Percentiles rank a stretch among this genome's conserved stretches.
These are phyloP conservation scores for Alternaria triticina DNA, from an alignment of 2,329 filamentous ascomycete species.

Conservation along the genomic window DNA sequence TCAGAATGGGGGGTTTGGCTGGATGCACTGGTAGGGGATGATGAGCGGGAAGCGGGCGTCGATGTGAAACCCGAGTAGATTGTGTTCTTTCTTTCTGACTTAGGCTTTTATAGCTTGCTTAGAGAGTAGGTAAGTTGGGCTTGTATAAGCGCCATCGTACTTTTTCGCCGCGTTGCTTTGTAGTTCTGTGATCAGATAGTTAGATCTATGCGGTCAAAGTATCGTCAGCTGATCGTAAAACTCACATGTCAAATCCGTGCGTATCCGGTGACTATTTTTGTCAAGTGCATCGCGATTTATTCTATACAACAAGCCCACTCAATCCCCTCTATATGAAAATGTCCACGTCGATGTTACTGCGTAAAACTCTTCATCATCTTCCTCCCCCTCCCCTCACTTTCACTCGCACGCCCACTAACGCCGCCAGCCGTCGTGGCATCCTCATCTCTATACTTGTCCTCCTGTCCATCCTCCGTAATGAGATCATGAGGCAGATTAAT, in stretches of 20 bases:
- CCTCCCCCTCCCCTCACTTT: not conserved
- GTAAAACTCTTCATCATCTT: conserved; percentile 1
- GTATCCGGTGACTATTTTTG: not conserved
- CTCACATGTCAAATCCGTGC: not conserved
- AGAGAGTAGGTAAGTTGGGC: not conserved
- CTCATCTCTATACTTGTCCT: not conserved
- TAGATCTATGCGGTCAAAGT: not conserved
- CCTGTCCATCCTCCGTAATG: not conserved
- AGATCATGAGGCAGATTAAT: conserved; percentile 69
- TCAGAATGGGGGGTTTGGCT: not conserved
- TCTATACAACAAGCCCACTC: not conserved
- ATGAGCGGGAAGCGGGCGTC: not conserved
- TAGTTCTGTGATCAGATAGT: not conserved
- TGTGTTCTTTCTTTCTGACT: not conserved
- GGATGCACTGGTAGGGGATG: not conserved
- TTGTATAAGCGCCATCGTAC: not conserved
- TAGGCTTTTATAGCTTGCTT: not conserved
- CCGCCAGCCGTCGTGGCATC: not conserved
- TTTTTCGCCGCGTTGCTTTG: not conserved
- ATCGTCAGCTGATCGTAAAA: not conserved
- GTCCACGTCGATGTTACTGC: not conserved
- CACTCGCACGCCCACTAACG: not conserved
- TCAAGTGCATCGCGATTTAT: not conserved
- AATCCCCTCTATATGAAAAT: not conserved
- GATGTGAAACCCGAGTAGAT: not conserved